Conservation (phyloP, 2,329 filamentous ascomycete species). For the Claviceps quebecensis region DNA sequence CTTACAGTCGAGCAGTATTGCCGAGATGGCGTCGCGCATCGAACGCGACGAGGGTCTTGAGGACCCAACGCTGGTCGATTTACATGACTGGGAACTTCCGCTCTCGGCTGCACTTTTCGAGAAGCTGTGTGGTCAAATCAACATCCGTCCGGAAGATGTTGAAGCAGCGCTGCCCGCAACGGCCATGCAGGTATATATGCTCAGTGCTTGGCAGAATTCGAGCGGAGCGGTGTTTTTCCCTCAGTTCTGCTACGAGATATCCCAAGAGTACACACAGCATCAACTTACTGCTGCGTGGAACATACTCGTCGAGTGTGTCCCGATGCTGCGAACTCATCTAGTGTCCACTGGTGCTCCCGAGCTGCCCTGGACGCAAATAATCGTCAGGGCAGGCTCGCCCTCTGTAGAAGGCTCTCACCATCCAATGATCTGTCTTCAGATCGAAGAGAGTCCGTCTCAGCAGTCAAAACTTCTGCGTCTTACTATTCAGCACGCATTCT, state of each 20-base stretch:
- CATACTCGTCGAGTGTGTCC: conserved; percentile 35
- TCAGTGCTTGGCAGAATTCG: conserved; percentile 60
- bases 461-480: conserved; percentile 28
- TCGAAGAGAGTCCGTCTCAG: conserved; percentile 5
- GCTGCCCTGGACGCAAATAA: conserved; percentile 48
- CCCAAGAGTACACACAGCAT: conserved; percentile 21
- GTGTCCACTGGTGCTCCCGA: conserved; percentile 31
- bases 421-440: conserved; percentile 14
- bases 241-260: conserved; percentile 48
- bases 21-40: conserved; percentile 40
- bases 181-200: conserved; percentile 68
- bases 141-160: conserved; percentile 30
- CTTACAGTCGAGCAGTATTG: conserved; percentile 49
- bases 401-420: not conserved
- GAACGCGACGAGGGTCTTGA: not conserved
- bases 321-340: conserved; percentile 59
- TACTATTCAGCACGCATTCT: conserved; percentile 71
- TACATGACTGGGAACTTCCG: conserved; percentile 17
- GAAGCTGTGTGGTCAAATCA: conserved; percentile 23
- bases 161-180: conserved; percentile 53
- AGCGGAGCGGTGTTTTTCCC: conserved; percentile 58
- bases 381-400: conserved; percentile 23
- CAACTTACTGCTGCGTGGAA: conserved; percentile 47
- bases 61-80: not conserved
- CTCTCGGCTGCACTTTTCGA: conserved; percentile 21